phyloP scores from a whole-genome alignment of 805 yeast genomes.

The Pichia cephalocereana region DNA sequence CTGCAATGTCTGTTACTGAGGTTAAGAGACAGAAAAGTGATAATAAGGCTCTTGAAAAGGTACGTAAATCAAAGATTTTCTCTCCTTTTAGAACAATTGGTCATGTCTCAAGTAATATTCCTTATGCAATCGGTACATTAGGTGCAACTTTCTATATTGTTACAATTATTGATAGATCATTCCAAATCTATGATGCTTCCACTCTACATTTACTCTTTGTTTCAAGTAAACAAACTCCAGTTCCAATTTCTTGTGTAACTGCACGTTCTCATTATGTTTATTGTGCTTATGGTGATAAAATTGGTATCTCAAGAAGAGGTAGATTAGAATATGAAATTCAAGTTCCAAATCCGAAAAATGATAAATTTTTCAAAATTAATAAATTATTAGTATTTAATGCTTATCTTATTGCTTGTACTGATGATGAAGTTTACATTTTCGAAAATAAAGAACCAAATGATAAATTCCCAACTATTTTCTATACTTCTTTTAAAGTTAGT shows the following conservation, averaged over 20 bases:
- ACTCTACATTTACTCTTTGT: slow-evolving; percentile 79
- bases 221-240: slow-evolving; percentile 66
- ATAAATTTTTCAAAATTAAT: slow-evolving; percentile 28
- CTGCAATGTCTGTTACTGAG: slow-evolving; percentile 1
- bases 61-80: slow-evolving; percentile 49
- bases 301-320: slow-evolving; percentile 83
- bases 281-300: slow-evolving; percentile 60
- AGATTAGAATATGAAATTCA: slow-evolving; percentile 37
- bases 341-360: slow-evolving; percentile 15
- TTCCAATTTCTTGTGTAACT: slow-evolving; percentile 58
- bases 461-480: slow-evolving; percentile 51
- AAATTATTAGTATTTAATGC: slow-evolving; percentile 68
- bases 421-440: slow-evolving; percentile 22
- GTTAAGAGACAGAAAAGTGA: slow-evolving; percentile 7
- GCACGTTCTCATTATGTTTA: slow-evolving; percentile 81
- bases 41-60: background rate
- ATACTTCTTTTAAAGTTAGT: slow-evolving; percentile 53
- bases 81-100: slow-evolving; percentile 86
- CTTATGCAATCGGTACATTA: slow-evolving; percentile 80
- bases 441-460: slow-evolving; percentile 23
- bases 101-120: slow-evolving; percentile 75
- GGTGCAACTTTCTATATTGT: slow-evolving; percentile 84
- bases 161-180: slow-evolving; percentile 81
- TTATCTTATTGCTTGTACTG: slow-evolving; percentile 51
- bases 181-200: slow-evolving; percentile 90